Evolutionary conservation across 208 protist genomes (phyloP), one percentile per base, ranked within the genome.

Genomic region (Angomonas ambiguus): DNA sequence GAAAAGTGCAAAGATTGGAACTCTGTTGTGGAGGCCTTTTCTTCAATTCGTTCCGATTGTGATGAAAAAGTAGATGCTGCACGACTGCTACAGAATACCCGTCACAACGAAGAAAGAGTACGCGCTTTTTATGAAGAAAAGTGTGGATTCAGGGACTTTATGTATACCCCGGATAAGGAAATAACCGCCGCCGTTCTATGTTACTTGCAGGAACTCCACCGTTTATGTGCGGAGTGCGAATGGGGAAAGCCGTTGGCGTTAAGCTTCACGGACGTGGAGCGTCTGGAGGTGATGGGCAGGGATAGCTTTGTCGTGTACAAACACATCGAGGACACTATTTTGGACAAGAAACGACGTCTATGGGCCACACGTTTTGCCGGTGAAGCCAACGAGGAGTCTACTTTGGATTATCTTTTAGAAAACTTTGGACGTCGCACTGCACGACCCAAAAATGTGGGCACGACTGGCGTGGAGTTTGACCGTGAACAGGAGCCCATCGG

Each of bases 401-500:
- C 87, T 32, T 72, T 96, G 0, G 91, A 96, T 69, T 96, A 93
- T 74, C 61, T 96, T 51, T 76, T 96, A 2, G 87, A 96, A 64
- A 94, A 96, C 82, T 93, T 96, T 73, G 84, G 88, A 16, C 81
- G 85, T 1, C 88, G 91, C 51, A 69, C 83, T 1, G 84, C 91
- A 42, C 77, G 80, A 18, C 75, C 60, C 62, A 65, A 70, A 8
- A 90, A 91, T 51, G 83, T 85, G 2, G 85, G 84, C 65, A 85
- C 79, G 4, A 91, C 81, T 33, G 91, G 91, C 49, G 82, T 83
- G 0, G 88, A 96, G 78, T 96, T 94, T 62, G 91, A 96, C 63
- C 78, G 91, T 0, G 91, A 96, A 79, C 83, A 94, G 75, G 91
- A 96, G 72, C 91, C 91, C 18, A 94, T 96, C 72, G 88, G 88